Evolutionary conservation across 139 green algal genomes (phyloP).

Genomic region (Chlamydomonas schloesseri): DNA sequence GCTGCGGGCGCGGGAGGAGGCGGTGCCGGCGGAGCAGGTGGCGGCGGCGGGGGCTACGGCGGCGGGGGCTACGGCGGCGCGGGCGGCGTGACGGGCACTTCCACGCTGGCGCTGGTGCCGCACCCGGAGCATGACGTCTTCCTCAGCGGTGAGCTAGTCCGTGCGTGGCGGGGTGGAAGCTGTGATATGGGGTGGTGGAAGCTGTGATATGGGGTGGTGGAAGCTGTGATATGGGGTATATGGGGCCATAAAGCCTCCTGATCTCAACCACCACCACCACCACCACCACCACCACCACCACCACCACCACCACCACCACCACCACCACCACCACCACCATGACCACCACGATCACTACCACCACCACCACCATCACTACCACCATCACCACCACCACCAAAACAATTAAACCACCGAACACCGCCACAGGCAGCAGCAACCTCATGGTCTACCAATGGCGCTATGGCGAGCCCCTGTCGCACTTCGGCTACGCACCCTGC

Average conservation of each 20-base stretch:
- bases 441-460: slow-evolving; percentile 24
- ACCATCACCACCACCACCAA: no score
- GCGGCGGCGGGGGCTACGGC: background rate
- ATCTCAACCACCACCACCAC: no score
- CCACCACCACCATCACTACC: no score
- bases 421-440: slow-evolving; percentile 5
- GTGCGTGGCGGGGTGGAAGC: background rate
- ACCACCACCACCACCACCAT: no score
- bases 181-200: no score
- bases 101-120: slow-evolving; percentile 20
- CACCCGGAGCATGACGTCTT: slow-evolving; percentile 45
- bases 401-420: no score
- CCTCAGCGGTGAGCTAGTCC: background rate
- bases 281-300: no score
- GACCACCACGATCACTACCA: no score
- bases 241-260: no score
- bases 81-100: background rate
- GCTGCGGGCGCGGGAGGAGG: background rate
- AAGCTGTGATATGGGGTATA: no score
- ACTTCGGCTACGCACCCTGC: slow-evolving; percentile 29
- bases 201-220: no score
- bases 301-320: no score
- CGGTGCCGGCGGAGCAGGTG: background rate
- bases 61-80: background rate
- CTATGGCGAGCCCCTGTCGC: slow-evolving; percentile 6